Percentiles rank a stretch among this genome's conserved stretches.
phyloP scores from a whole-genome alignment of 768 basidiomycete genomes.

The Phaffia tasmanica region DNA sequence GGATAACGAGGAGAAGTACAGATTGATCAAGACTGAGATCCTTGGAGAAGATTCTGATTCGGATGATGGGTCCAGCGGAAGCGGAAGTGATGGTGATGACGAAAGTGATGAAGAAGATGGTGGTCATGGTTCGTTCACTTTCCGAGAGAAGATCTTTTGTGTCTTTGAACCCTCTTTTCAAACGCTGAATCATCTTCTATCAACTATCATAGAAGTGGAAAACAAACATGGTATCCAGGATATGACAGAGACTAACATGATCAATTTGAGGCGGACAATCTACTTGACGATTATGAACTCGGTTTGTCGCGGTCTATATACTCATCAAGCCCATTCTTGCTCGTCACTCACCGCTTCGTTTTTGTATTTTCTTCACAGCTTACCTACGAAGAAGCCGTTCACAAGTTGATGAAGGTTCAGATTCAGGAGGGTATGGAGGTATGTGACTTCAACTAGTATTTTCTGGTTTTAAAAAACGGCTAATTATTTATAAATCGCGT shows the following conservation, averaged over 20 bases:
- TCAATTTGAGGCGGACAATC: conserved; percentile 84
- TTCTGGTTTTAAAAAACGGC: not conserved
- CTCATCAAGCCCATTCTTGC: not conserved
- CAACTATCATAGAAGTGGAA: conserved; percentile 42
- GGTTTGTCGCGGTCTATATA: conserved; percentile 31
- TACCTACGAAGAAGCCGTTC: conserved; percentile 96
- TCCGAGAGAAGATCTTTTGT: conserved; percentile 17
- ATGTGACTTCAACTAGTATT: conserved; percentile 27
- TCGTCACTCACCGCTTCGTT: not conserved
- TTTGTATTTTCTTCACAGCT: conserved; percentile 38
- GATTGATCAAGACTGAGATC: conserved; percentile 81
- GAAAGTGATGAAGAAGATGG: conserved; percentile 46
- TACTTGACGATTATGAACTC: conserved; percentile 99
- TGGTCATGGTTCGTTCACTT: conserved; percentile 27
- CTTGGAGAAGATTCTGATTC: conserved; percentile 54
- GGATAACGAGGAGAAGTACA: conserved; percentile 91
- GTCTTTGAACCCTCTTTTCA: conserved; percentile 7
- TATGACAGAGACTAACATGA: conserved; percentile 85
- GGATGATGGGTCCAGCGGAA: conserved; percentile 43
- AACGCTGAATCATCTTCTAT: not conserved
- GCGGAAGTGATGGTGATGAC: conserved; percentile 48
- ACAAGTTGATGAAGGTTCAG: conserved; percentile 90
- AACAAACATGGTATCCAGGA: conserved; percentile 87
- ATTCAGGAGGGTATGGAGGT: conserved; percentile 90
- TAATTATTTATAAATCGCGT: not conserved